Base-by-base conservation (phyloP, 352 stramenopile genomes). In the Phytophthora litchii region DNA sequence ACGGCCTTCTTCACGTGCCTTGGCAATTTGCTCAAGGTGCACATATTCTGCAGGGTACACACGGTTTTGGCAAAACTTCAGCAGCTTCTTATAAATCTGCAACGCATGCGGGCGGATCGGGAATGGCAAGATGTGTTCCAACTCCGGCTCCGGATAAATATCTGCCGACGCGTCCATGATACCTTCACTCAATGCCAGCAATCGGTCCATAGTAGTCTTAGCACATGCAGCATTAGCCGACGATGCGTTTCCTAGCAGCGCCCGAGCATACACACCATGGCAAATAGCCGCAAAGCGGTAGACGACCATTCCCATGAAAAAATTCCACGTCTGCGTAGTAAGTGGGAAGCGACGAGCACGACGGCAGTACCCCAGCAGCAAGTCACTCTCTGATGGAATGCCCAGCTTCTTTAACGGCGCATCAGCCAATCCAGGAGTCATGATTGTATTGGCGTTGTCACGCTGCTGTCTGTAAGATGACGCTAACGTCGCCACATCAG, bases 31-130 rank as follows among this genome's bases (percentile, higher is more conserved):
- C 31, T 83, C 59, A 14, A 97, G 50, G 55, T 96, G 95, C 21
- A 97, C 55, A 23, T 80, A 36, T 71, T 98, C 94, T n/a, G 90
- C 80, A 1, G 93, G 93, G 60, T 97, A 97, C 44, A 95, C 95
- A 14, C 92, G 79, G 16, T 86, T 67, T 36, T 97, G 75, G 11
- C 96, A 93, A 66, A 98, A 98, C 40, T 68, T 70, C 34, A 90
- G 62, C 31, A 98, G 53, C 36, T 94, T 94, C 41, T 83, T 75
- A 70, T 96, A 97, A 3, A 95, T 75, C 27, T 72, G 68, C 25
- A 85, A 62, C 8, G 91, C 90, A 52, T 95, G 72, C 0, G 83
- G 86, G 3, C 76, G 81, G 52, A 97, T 81, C 34, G 83, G 86
- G 58, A 92, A 89, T 20, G 80, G 80, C 51, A 91, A 36, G 19